Conservation (phyloP, 768 basidiomycete genomes). For the Omphalotus guepiniiformis region DNA sequence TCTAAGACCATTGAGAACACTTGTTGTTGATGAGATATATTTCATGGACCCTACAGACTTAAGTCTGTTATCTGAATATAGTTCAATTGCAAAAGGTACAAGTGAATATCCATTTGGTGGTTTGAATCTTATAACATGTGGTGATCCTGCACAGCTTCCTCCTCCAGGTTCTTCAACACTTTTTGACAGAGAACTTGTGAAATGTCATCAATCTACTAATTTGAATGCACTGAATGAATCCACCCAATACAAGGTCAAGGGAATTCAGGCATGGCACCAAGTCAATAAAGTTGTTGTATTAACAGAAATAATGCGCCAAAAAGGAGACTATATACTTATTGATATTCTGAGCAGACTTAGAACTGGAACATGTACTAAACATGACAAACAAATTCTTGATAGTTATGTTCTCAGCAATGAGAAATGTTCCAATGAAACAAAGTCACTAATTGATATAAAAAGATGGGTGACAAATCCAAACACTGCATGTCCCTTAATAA, state of each 20-base stretch:
- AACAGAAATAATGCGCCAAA: slow-evolving; percentile 18
- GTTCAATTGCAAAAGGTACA: slow-evolving; percentile 6
- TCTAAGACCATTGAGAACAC: background rate
- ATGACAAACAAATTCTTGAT: slow-evolving; percentile 12
- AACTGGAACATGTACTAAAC: slow-evolving; percentile 10
- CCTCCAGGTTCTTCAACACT: slow-evolving; percentile 2
- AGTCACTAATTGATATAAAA: background rate
- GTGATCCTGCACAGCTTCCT: slow-evolving; percentile 9
- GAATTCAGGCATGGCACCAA: slow-evolving; percentile 11
- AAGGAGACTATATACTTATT: slow-evolving; percentile 7
- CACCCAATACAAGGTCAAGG: slow-evolving; percentile 8
- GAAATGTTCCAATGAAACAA: slow-evolving; percentile 6
- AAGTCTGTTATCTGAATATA: slow-evolving; percentile 6
- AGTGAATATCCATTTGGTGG: slow-evolving; percentile 6
- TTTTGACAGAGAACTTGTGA: slow-evolving; percentile 10
- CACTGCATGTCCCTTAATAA: slow-evolving; percentile 6
- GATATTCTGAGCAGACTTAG: slow-evolving; percentile 10
- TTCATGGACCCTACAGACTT: slow-evolving; percentile 10
- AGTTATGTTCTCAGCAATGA: slow-evolving; percentile 11
- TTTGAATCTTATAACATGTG: slow-evolving; percentile 5
- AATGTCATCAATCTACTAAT: slow-evolving; percentile 5
- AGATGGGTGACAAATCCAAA: slow-evolving; percentile 5
- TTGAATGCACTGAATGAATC: slow-evolving; percentile 11
- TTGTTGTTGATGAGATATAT: slow-evolving; percentile 12
- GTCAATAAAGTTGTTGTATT: slow-evolving; percentile 11